Conservation (phyloP, 2,329 filamentous ascomycete species). For the Elsinoe perseae region DNA sequence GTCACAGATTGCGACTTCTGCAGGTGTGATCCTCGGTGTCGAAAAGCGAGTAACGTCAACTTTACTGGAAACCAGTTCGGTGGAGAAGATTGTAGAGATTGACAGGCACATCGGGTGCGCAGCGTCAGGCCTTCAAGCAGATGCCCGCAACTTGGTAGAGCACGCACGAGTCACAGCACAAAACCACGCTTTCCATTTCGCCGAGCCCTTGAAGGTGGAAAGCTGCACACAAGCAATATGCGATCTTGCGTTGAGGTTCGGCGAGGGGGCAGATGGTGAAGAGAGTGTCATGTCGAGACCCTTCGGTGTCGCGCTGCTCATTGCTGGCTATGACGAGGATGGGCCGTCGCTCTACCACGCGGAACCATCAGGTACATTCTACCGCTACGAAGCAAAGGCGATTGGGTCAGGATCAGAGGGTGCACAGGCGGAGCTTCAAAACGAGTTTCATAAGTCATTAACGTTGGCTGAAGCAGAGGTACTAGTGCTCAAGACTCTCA, state of each 20-base stretch:
- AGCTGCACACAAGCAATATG: slow-evolving; percentile 99
- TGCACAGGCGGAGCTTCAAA: slow-evolving; percentile 94
- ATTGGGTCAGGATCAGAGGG: slow-evolving; percentile 97
- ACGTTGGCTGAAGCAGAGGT: slow-evolving; percentile 90
- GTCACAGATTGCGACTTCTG: slow-evolving; percentile 69
- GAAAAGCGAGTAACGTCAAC: slow-evolving; percentile 98
- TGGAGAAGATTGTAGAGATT: slow-evolving; percentile 99
- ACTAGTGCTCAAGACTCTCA: slow-evolving; percentile 90
- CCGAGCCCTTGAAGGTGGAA: slow-evolving; percentile 88
- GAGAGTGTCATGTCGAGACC: slow-evolving; percentile 98
- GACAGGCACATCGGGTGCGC: slow-evolving; percentile 98
- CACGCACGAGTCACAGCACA: slow-evolving; percentile 96
- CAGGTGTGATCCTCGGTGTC: slow-evolving; percentile 92
- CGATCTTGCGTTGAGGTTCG: slow-evolving; percentile 90
- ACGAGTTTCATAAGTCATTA: slow-evolving; percentile 97
- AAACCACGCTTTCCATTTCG: slow-evolving; percentile 96
- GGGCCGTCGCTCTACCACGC: slow-evolving; percentile 96
- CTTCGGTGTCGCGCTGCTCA: slow-evolving; percentile 92
- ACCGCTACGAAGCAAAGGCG: slow-evolving; percentile 97
- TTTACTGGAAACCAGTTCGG: slow-evolving; percentile 91
- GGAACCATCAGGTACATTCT: slow-evolving; percentile 96
- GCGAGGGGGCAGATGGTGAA: slow-evolving; percentile 83
- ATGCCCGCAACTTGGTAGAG: slow-evolving; percentile 95
- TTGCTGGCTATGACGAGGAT: slow-evolving; percentile 95
- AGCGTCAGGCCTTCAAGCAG: slow-evolving; percentile 96